These are phyloP conservation scores for Wickerhamomyces bovis DNA, from an alignment of 805 yeast species.

Conservation along the genomic window DNA sequence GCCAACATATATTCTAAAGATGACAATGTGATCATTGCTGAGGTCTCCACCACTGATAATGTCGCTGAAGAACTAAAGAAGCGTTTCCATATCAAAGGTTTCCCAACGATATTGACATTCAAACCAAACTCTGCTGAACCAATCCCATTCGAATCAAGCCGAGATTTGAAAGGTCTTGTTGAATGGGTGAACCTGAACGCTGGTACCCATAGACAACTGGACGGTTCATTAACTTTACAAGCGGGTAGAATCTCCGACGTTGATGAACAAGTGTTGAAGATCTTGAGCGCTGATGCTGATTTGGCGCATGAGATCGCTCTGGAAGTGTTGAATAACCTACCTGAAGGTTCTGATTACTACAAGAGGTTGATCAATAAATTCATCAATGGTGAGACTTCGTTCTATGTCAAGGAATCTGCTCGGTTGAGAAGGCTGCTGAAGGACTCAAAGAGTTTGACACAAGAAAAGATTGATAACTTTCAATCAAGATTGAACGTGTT, in stretches of 20 bases:
- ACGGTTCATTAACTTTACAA: conserved; percentile 28
- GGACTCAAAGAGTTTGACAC: conserved; percentile 29
- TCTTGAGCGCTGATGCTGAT: conserved; percentile 22
- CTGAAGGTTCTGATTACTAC: conserved; percentile 38
- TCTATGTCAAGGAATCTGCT: conserved; percentile 34
- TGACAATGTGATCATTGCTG: conserved; percentile 36
- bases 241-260: conserved; percentile 23
- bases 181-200: conserved; percentile 42
- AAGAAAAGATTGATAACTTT: conserved; percentile 41
- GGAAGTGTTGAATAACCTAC: conserved; percentile 25
- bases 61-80: conserved; percentile 37
- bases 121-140: conserved; percentile 30
- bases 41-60: conserved; percentile 37
- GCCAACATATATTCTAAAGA: conserved; percentile 36
- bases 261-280: conserved; percentile 19
- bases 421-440: conserved; percentile 39
- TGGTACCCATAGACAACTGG: conserved; percentile 29
- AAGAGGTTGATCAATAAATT: conserved; percentile 40
- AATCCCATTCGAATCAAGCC: conserved; percentile 27
- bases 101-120: conserved; percentile 48
- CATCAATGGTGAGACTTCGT: conserved; percentile 36
- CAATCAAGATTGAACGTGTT: conserved; percentile 46
- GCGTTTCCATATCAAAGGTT: conserved; percentile 35
- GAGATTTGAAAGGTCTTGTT: conserved; percentile 46
- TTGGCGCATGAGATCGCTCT: conserved; percentile 22